Conservation (phyloP, 176 grass and related monocot species). For the Metroxylon sagu region DNA sequence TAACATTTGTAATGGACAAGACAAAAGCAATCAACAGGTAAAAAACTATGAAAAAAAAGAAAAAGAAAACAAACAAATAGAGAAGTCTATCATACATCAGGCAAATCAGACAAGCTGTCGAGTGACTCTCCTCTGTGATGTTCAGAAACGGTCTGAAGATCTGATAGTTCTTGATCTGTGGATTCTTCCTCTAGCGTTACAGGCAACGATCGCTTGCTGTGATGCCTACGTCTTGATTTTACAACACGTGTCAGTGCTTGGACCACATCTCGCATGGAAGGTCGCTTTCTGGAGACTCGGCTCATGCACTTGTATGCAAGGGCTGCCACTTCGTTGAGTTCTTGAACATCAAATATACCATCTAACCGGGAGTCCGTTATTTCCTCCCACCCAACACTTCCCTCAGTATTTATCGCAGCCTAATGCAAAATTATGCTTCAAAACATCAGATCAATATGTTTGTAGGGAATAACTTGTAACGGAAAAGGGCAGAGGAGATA, state of each 20-base stretch:
- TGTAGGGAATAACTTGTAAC: background rate
- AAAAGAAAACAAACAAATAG: slow-evolving; percentile 5
- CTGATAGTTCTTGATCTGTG: slow-evolving; percentile 42
- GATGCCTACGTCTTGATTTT: slow-evolving; percentile 38
- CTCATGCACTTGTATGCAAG: slow-evolving; percentile 74
- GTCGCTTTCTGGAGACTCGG: slow-evolving; percentile 55
- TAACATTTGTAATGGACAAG: too few relatives aligned
- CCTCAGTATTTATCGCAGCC: slow-evolving; percentile 76
- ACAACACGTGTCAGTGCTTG: slow-evolving; percentile 49
- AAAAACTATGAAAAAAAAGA: slow-evolving; percentile 21
- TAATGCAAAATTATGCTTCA: slow-evolving; percentile 3
- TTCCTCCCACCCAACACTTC: slow-evolving; percentile 81
- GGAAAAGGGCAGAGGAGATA: background rate
- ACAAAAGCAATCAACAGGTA: slow-evolving; percentile 28
- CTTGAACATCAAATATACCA: slow-evolving; percentile 57
- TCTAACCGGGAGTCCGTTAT: slow-evolving; percentile 57
- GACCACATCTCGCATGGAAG: slow-evolving; percentile 64
- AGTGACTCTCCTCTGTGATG: slow-evolving; percentile 64
- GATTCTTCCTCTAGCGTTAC: slow-evolving; percentile 36
- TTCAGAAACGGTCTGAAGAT: slow-evolving; percentile 47
- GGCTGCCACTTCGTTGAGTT: slow-evolving; percentile 65
- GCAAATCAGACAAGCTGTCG: slow-evolving; percentile 52
- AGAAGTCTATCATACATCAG: slow-evolving; percentile 41
- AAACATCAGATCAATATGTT: background rate
- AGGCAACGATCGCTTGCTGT: slow-evolving; percentile 3